Base-by-base conservation (phyloP, 495 filamentous ascomycete species). In the Trichocladium uniseriatum region DNA sequence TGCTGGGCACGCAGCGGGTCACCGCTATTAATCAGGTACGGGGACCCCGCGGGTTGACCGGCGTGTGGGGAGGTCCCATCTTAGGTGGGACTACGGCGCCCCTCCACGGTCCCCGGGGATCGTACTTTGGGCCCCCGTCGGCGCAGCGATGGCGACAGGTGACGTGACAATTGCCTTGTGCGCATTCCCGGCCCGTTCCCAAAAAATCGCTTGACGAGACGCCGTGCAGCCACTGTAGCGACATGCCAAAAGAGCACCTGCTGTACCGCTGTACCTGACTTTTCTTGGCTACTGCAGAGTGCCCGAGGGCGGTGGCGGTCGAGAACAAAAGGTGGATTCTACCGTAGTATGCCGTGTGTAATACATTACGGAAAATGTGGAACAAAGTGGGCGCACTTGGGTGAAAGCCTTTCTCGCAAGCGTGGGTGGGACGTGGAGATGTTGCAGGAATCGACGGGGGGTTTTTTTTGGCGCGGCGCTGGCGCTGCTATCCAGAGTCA, bases 381-480 rank as follows among this genome's bases (percentile, higher is more conserved):
- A 50, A 38, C 21, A 41, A 47, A 43, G n/a, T 49, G 55, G 38
- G 51, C 40, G 52, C 43, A 48, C 48, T 50, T 8, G 55, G 44
- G 38, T 27, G 53, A 49, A 49, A 45, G 28, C 15, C 19, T 35
- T 48, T 52, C 38, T 36, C 10, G 21, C 49, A 51, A 57, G 61
- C 54, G 61, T 53, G 58, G 61, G 60, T 48, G 55, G 53, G 49
- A 51, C 54, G 60, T 63, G 61, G 61, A 64, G 61, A 56, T 43
- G 44, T 49, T 27, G 49, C 37, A 45, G 53, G 51, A 38, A 45
- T 49, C 46, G 52, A 43, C 24, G 24, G 38, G 27, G 44, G 16
- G 3, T 36, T 18, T 53, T 51, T 44, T 56, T 58, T 58, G 13
- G 13, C 7, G 18, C 13, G n/a, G n/a, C n/a, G n/a, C n/a, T n/a